These are phyloP conservation scores for Diaporthe nobilis DNA, from an alignment of 2,329 filamentous ascomycete genomes.

Conservation along the genomic window DNA sequence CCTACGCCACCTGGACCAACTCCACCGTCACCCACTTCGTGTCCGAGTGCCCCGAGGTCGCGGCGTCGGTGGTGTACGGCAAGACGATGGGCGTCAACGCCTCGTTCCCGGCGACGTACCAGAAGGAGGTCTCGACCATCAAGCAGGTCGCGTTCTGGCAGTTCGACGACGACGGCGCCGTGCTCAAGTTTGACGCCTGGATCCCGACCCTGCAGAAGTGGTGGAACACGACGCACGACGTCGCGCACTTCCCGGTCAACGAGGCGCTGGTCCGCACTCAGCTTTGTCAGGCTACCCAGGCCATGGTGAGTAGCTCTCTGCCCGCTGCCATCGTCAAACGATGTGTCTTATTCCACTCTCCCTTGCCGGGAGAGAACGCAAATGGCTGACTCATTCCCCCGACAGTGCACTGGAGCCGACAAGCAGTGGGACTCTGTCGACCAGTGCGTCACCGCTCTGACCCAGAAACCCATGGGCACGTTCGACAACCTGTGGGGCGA, in stretches of 20 bases:
- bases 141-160: conserved; percentile 62
- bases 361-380: too few relatives aligned
- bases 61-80: conserved; percentile 55
- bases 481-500: conserved; percentile 61
- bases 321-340: too few relatives aligned
- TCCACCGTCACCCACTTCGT: conserved; percentile 52
- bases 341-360: not conserved
- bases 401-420: conserved; percentile 53
- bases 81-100: conserved; percentile 51
- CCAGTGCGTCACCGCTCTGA: conserved; percentile 52
- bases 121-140: conserved; percentile 50
- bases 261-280: conserved; percentile 41
- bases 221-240: conserved; percentile 49
- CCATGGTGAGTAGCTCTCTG: not conserved
- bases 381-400: not conserved
- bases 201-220: conserved; percentile 58
- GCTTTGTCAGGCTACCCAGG: conserved; percentile 14
- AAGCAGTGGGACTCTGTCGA: conserved; percentile 52
- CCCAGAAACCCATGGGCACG: conserved; percentile 53
- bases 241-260: conserved; percentile 49
- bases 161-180: conserved; percentile 59
- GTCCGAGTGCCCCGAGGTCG: conserved; percentile 53
- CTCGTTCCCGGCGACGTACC: conserved; percentile 33
- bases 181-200: conserved; percentile 59
- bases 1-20: conserved; percentile 51